Conservation (phyloP, 2,329 filamentous ascomycete genomes). For the Plenodomus biglobosus region DNA sequence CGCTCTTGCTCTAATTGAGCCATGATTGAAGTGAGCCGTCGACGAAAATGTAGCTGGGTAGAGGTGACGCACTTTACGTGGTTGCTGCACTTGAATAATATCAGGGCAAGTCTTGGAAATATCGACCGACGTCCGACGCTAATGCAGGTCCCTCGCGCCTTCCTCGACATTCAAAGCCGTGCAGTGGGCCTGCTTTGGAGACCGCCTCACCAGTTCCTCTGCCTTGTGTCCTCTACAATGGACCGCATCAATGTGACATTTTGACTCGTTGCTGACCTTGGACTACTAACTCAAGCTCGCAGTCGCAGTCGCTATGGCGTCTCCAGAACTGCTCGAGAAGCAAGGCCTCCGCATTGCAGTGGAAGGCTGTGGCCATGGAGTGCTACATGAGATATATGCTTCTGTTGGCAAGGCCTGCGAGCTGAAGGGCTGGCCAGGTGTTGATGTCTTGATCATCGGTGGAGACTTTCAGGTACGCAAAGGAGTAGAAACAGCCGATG, state of each 20-base stretch:
- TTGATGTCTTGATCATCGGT: conserved; percentile 91
- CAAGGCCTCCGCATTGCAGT: conserved; percentile 69
- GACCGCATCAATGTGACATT: not conserved
- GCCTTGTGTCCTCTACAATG: no score
- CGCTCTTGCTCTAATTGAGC: conserved; percentile 18
- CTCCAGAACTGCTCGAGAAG: conserved; percentile 24
- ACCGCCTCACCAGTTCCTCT: no score
- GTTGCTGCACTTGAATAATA: conserved; percentile 8
- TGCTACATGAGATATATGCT: conserved; percentile 86
- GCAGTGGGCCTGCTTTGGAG: not conserved
- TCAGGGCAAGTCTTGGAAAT: not conserved
- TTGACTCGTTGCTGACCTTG: not conserved
- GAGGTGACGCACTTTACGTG: conserved; percentile 10
- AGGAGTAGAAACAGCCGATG: not conserved
- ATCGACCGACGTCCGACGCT: conserved; percentile 27
- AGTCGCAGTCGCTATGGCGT: conserved; percentile 21
- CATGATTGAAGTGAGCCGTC: conserved; percentile 14
- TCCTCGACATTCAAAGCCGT: not conserved
- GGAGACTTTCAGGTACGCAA: conserved; percentile 82
- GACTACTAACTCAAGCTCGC: not conserved
- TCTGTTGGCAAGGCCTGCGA: conserved; percentile 70
- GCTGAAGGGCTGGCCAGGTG: conserved; percentile 72
- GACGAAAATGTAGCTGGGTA: not conserved
- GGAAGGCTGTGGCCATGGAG: conserved; percentile 91
- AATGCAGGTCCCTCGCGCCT: conserved; percentile 12